These are phyloP conservation scores for Elsinoe arachidis DNA, from an alignment of 2,329 filamentous ascomycete genomes.

Conservation along the genomic window DNA sequence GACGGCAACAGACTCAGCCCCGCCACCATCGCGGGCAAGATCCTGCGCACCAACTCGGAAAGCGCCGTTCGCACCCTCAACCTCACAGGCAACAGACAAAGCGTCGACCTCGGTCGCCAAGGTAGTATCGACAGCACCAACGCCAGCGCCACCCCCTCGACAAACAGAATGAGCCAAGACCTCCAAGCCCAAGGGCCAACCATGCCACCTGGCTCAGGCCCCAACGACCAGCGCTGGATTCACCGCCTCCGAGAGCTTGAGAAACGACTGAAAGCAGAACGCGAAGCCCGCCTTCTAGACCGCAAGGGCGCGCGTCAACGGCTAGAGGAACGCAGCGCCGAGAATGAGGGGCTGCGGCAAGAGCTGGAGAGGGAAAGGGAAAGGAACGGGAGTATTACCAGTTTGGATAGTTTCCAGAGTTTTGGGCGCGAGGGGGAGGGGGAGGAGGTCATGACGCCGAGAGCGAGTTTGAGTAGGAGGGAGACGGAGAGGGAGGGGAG, in stretches of 20 bases:
- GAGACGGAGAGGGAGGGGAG: conserved; percentile 1
- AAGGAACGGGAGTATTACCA: conserved; percentile 24
- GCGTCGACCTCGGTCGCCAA: conserved; percentile 10
- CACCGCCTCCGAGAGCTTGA: conserved; percentile 81
- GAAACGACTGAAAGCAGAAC: conserved; percentile 76
- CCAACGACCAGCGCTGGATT: conserved; percentile 69
- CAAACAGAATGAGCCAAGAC: conserved; percentile 13
- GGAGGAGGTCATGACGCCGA: background rate
- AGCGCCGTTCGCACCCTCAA: conserved; percentile 39
- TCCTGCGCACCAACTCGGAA: conserved; percentile 48
- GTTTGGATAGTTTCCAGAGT: conserved; percentile 3
- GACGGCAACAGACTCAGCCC: conserved; percentile 23
- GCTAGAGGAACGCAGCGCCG: conserved; percentile 63
- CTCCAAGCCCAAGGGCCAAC: conserved; percentile 1
- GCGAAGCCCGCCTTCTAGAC: conserved; percentile 78
- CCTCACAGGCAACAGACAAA: background rate
- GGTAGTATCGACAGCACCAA: conserved; percentile 26
- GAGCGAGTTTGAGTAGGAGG: conserved; percentile 3
- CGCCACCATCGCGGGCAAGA: conserved; percentile 40
- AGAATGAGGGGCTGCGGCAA: conserved; percentile 61
- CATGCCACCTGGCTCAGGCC: conserved; percentile 15
- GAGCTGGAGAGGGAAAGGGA: conserved; percentile 53
- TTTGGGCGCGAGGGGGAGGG: background rate
- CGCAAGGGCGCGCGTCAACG: conserved; percentile 73
- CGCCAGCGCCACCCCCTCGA: conserved; percentile 26